Evolutionary conservation across 225 moss, liverwort and hornwort genomes (phyloP), one percentile per base, ranked within the genome.

Genomic region (Takakia lepidozioides): DNA sequence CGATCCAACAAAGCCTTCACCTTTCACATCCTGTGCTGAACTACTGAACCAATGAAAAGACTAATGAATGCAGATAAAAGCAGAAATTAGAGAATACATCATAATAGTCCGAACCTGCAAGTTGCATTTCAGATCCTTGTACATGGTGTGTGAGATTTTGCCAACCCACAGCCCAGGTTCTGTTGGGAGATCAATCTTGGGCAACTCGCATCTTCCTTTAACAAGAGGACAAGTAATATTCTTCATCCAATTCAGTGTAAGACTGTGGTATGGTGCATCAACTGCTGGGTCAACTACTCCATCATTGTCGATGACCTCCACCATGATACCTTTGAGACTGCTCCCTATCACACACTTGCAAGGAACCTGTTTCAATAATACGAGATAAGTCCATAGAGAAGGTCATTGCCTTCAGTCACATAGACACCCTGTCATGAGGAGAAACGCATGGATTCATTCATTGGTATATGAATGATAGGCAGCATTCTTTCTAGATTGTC

Each of bases 111-210:
- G 15, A 15, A 45, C 21, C 20, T 45, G 5, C 22, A 23, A 17
- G 41, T 17, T 5, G 19, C 19, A 5, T 19, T 42, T 5, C 15
- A 42, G 15, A 42, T n/a, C 19, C 19, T 14, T 15, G 9, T 4
- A 42, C 19, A 57, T 56, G 22, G 78, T 59, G 40, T 78, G 74
- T 37, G 29, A 21, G 38, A 82, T 71, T 34, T 46, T 58, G 18
- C 78, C 86, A 29, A 54, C 51, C 86, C 82, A 86, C 13, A 17
- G 45, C 22, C 82, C 82, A 7, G 60, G 66, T 44, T 47, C 51
- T 23, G 54, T 52, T 1, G 82, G 86, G 43, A 82, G 20, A 21
- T 23, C 15, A 50, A 72, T 55, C n/a, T 45, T 56, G 20, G 82
- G 82, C 34, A 86, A 65, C 38, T 60, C 35, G 51, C 78, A 86